Percentiles rank a stretch among this genome's conserved stretches.
Conservation (phyloP, 352 stramenopile genomes). For the Pythium periplocum region DNA sequence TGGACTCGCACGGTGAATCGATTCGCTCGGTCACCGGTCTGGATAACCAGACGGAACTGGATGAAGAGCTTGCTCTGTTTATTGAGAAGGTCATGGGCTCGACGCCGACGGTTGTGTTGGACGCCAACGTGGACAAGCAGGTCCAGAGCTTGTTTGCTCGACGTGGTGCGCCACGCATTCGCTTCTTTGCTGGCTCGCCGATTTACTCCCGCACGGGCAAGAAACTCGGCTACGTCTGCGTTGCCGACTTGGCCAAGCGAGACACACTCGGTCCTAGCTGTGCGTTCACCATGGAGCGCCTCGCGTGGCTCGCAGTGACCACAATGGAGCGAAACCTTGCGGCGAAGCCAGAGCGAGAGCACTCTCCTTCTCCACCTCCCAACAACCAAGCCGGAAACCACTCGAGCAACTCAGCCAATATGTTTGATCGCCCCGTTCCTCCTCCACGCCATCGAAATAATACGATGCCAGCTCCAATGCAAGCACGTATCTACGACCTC, state of each 20-base stretch:
- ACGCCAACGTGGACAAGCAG: conserved; percentile 69
- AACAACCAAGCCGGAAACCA: conserved; percentile 20
- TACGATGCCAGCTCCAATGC: conserved; percentile 4
- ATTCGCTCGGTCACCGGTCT: conserved; percentile 49
- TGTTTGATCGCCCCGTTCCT: conserved; percentile 34
- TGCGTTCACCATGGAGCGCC: conserved; percentile 75
- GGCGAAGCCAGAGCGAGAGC: conserved; percentile 23
- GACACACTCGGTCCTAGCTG: conserved; percentile 65
- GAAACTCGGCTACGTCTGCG: conserved; percentile 74
- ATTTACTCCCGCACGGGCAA: conserved; percentile 69
- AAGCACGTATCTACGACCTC: conserved; percentile 19
- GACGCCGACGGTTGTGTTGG: conserved; percentile 64
- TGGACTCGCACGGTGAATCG: conserved; percentile 41
- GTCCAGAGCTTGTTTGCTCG: conserved; percentile 48
- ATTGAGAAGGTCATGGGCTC: conserved; percentile 80
- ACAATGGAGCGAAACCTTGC: conserved; percentile 63
- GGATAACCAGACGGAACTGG: conserved; percentile 38
- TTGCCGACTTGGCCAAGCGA: conserved; percentile 72
- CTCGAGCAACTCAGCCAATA: conserved; percentile 21
- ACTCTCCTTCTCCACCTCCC: conserved; percentile 11
- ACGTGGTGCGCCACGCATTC: conserved; percentile 35
- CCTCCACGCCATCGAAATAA: conserved; percentile 16
- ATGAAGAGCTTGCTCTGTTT: conserved; percentile 55
- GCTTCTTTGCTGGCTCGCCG: conserved; percentile 72
- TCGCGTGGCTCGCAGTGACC: conserved; percentile 68